These are phyloP conservation scores for Chalaropsis ovoidea DNA, from an alignment of 2,329 filamentous ascomycete species.

Conservation along the genomic window DNA sequence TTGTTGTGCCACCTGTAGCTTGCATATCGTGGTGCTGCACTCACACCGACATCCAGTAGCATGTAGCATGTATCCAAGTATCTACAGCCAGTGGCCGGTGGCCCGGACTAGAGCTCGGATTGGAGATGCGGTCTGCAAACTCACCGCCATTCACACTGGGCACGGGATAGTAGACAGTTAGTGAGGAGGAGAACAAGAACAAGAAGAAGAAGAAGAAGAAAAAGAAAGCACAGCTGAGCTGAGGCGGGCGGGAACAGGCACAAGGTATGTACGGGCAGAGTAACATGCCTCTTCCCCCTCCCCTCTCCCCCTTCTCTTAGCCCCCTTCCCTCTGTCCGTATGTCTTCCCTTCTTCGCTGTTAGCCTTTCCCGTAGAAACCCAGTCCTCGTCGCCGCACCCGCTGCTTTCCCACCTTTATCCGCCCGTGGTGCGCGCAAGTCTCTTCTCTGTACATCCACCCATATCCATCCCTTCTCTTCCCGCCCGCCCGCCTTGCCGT, in stretches of 20 bases:
- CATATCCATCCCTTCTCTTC: too few species aligned
- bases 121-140: slow-evolving; percentile 7
- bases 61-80: too few species aligned
- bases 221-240: background rate
- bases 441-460: background rate
- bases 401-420: background rate
- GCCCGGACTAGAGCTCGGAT: background rate
- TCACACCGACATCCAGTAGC: background rate
- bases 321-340: too few species aligned
- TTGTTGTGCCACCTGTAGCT: too few species aligned
- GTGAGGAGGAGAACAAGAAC: too few species aligned
- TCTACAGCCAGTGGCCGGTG: background rate
- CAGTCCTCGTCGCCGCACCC: slow-evolving; percentile 3
- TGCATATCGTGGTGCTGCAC: background rate
- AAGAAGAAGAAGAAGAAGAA: too few species aligned
- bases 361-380: slow-evolving; percentile 4
- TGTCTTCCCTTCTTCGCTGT: too few species aligned
- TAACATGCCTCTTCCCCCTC: background rate
- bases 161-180: too few species aligned
- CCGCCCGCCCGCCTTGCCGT: background rate
- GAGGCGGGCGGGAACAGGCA: background rate
- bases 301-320: background rate
- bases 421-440: background rate
- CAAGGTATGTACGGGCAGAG: background rate
- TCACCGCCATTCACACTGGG: background rate